Base-by-base conservation (phyloP, 495 filamentous ascomycete species). In the Neurospora discreta region DNA sequence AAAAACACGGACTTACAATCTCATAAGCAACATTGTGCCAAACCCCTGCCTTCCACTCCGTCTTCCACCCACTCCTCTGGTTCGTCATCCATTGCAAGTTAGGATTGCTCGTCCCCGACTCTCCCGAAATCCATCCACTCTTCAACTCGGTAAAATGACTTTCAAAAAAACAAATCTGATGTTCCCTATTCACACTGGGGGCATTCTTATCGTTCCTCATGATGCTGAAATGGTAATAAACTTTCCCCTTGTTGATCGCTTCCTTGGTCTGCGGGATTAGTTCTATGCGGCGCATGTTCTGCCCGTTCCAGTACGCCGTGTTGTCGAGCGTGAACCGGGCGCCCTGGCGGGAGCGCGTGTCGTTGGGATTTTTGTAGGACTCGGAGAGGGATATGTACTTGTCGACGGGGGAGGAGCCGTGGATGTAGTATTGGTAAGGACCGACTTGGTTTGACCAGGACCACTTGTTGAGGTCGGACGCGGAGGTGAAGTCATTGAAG, bases 11-110 rank as follows among this genome's bases (percentile, higher is more conserved):
- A 76, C 76, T 70, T 16, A 80, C 81, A 76, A 89, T 88, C 74
- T 87, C 84, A 72, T 88, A 90, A 23, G 90, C 90, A 75, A 92
- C 85, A 78, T 92, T 93, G 74, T 93, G 89, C 90, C 90, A 92
- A 3, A 89, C 85, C 42, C 85, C 85, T 3, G 90, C 79, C 73
- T 80, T 80, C 81, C 80, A 82, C 74, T 82, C 81, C 68, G 78
- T 78, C 78, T 81, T 82, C 81, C 81, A 82, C 73, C 80, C 77
- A 68, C 76, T 78, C 76, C 79, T 78, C 74, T 81, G 78, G 60
- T 75, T 79, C 41, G 80, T 80, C 82, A 84, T 83, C 75, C 81
- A 85, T 78, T 83, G 82, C 78, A 85, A 68, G 74, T 83, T 80
- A 1, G 79, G 75, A 74, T 91, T 87, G 68, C 75, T 77, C 38